These are phyloP conservation scores for Rhizopogon salebrosus DNA, from an alignment of 768 basidiomycete genomes.

Conservation along the genomic window DNA sequence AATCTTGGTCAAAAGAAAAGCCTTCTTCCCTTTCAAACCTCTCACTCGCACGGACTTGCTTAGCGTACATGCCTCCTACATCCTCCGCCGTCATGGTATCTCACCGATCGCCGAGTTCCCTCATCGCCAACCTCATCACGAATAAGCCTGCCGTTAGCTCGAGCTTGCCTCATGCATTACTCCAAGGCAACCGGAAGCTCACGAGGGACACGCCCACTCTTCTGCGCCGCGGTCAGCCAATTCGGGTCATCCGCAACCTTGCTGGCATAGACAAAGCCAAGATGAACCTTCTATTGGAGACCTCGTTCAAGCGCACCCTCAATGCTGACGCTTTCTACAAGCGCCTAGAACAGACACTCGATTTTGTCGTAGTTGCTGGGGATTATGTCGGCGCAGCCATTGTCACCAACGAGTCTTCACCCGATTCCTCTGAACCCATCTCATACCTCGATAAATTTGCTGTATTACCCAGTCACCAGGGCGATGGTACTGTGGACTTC, in stretches of 20 bases:
- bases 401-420: conserved; percentile 62
- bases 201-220: conserved; percentile 91
- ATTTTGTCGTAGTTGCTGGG: conserved; percentile 91
- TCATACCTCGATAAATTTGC: conserved; percentile 99
- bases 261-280: conserved; percentile 71
- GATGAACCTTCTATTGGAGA: conserved; percentile 79
- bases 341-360: conserved; percentile 71
- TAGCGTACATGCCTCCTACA: conserved; percentile 86
- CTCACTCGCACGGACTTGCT: conserved; percentile 76
- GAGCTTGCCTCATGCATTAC: conserved; percentile 87
- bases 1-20: conserved; percentile 69
- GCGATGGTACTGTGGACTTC: conserved; percentile 98
- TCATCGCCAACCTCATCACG: conserved; percentile 96
- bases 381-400: conserved; percentile 95
- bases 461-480: conserved; percentile 90
- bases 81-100: conserved; percentile 97
- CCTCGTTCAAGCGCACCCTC: conserved; percentile 74
- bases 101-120: conserved; percentile 90
- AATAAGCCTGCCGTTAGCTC: conserved; percentile 97
- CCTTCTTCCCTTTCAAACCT: conserved; percentile 88
- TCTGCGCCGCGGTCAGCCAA: conserved; percentile 81
- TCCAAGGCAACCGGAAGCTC: conserved; percentile 81
- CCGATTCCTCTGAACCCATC: conserved; percentile 43
- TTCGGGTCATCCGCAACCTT: conserved; percentile 70
- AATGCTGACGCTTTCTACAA: conserved; percentile 71